Evolutionary conservation across 345 rosid genomes (phyloP), one percentile per base, ranked within the genome.

Genomic region (Gynandropsis gynandra): DNA sequence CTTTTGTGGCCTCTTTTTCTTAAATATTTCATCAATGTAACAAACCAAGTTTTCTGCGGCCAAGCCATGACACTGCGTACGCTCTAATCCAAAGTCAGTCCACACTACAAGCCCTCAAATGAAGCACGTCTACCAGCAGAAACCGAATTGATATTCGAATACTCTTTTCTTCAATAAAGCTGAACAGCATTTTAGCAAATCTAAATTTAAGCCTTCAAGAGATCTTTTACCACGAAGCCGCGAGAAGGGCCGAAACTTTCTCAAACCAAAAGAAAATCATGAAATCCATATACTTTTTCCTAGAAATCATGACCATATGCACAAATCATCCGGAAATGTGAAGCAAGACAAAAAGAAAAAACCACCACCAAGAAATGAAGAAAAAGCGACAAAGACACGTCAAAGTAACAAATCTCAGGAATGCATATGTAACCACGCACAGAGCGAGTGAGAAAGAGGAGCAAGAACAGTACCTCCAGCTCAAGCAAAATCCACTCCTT

Each of bases 401-500:
- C 15, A 21, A 39, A 4, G 48, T 9, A 10, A 18, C n/a, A 37
- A 10, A 20, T 16, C 29, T 5, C 29, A 24, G 4, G 29, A 24
- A 24, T 5, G 29, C 29, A 5, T 24, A 24, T 5, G 29, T 24
- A 24, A 2, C 2, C 29, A 24, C 29, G 5, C 4, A 24, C 4
- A 17, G 32, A 19, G 50, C 9, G 50, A 19, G 46, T 36, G 36
- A 54, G 19, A 45, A 42, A 32, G 44, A 16, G 34, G n/a, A 21
- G 40, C n/a, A 10, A 10, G 1, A 40, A 50, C 9, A 17, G n/a
- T 68, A 85, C 95, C 52, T 78, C 87, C 59, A 85, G 90, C 61
- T 85, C 95, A 8, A 85, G 83, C 56, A 85, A 63, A 70, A 85
- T 82, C 95, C 95, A 85, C 59, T 85, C 95, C 59, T 85, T 82